Evolutionary conservation across 352 stramenopile genomes (phyloP).

Genomic region (Globisporangium acanthophoron): DNA sequence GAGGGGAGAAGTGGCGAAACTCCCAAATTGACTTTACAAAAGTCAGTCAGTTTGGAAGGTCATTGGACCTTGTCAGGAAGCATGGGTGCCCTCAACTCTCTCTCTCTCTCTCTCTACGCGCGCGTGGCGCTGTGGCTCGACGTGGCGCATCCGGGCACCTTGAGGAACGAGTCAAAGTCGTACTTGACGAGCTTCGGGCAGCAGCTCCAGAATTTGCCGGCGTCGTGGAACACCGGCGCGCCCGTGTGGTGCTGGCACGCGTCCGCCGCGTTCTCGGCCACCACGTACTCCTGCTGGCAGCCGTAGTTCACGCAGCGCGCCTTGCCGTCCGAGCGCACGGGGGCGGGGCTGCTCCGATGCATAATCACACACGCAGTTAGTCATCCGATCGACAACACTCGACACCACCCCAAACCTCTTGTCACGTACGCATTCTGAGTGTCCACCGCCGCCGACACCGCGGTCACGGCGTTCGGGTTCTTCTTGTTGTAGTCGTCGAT

Average conservation of each 20-base stretch:
- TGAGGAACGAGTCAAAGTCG: slow-evolving; percentile 93
- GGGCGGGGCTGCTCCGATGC: slow-evolving; percentile 17
- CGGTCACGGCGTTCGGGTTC: slow-evolving; percentile 87
- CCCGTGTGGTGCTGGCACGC: slow-evolving; percentile 85
- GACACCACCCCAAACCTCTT: too few relatives aligned
- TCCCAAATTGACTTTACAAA: too few relatives aligned
- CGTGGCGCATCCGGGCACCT: slow-evolving; percentile 83
- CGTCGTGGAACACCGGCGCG: slow-evolving; percentile 91
- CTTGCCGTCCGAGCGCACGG: slow-evolving; percentile 81
- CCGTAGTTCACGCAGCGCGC: slow-evolving; percentile 88
- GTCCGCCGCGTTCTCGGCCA: slow-evolving; percentile 75
- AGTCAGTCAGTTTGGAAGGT: too few relatives aligned
- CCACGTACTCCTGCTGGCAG: slow-evolving; percentile 89
- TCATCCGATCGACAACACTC: too few relatives aligned
- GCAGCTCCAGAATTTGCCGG: slow-evolving; percentile 92
- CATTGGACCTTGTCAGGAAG: too few relatives aligned
- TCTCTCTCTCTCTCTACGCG: background rate
- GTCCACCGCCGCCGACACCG: slow-evolving; percentile 65
- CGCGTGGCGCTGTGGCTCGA: slow-evolving; percentile 70
- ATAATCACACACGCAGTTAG: background rate
- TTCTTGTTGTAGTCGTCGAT: slow-evolving; percentile 91
- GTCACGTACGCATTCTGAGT: slow-evolving; percentile 35
- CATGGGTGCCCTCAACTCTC: too few relatives aligned
- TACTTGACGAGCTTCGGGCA: slow-evolving; percentile 92
- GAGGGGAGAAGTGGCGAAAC: background rate